These are phyloP conservation scores for Penicillium polonicum DNA, from an alignment of 2,329 filamentous ascomycete species.

Conservation along the genomic window DNA sequence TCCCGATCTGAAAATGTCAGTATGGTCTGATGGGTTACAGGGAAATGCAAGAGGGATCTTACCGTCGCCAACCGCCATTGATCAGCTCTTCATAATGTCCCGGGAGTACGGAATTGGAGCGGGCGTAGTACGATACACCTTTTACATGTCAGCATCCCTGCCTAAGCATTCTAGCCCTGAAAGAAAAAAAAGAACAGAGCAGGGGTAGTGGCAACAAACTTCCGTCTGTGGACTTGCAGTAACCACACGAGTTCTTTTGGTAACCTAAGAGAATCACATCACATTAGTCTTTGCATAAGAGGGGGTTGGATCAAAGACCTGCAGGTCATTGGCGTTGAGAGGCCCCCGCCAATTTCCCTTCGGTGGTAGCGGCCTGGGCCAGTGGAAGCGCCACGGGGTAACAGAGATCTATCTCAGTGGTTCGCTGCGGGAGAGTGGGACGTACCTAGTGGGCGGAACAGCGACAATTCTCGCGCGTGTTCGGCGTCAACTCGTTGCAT, in stretches of 20 bases:
- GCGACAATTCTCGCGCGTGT: constrained; percentile 44
- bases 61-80: constrained; percentile 52
- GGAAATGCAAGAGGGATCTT: constrained; percentile 11
- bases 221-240: constrained; percentile 48
- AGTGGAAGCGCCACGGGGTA: constrained; percentile 38
- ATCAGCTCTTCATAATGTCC: constrained; percentile 50
- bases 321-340: constrained; percentile 6
- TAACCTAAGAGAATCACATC: constrained; percentile 38
- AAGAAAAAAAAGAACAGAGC: not conserved
- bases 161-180: not conserved
- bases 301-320: not conserved
- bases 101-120: constrained; percentile 44
- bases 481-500: constrained; percentile 39
- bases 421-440: constrained; percentile 23
- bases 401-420: constrained; percentile 33
- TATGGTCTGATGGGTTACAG: constrained; percentile 1
- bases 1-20: constrained; percentile 41
- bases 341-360: constrained; percentile 11
- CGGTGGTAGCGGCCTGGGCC: constrained; percentile 22
- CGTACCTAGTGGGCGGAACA: constrained; percentile 48
- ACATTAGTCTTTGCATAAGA: constrained; percentile 3
- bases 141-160: constrained; percentile 18
- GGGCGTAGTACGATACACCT: constrained; percentile 50
- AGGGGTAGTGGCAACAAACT: constrained; percentile 38
- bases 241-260: constrained; percentile 49